phyloP scores from a whole-genome alignment of 257 asterid species.

The Nicotiana noctiflora region DNA sequence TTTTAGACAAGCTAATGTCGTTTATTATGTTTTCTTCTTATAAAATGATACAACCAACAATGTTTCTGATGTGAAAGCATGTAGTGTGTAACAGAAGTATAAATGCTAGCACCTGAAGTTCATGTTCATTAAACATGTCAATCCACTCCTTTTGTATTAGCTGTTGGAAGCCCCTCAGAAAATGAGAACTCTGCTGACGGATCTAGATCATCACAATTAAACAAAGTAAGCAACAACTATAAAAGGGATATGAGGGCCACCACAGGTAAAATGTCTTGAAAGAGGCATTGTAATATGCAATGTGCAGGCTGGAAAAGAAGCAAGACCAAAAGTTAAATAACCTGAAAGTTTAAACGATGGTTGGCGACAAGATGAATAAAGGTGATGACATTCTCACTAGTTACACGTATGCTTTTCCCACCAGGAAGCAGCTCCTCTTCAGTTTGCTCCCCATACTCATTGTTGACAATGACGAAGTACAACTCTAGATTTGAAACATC shows the following conservation, averaged over 20 bases:
- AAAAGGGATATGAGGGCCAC: not conserved
- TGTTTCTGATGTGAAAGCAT: not conserved
- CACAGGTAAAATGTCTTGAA: not conserved
- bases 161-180: slow-evolving; percentile 90
- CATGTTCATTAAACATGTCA: slow-evolving; percentile 96
- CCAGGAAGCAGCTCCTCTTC: slow-evolving; percentile 93
- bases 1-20: not conserved
- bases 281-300: not conserved
- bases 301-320: not conserved
- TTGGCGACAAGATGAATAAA: slow-evolving; percentile 93
- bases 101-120: slow-evolving; percentile 69
- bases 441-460: slow-evolving; percentile 92
- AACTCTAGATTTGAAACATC: slow-evolving; percentile 73
- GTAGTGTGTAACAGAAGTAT: not conserved
- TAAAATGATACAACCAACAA: not conserved
- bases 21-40: not conserved
- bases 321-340: slow-evolving; percentile 13
- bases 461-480: slow-evolving; percentile 81
- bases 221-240: not conserved
- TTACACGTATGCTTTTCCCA: slow-evolving; percentile 73
- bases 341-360: slow-evolving; percentile 93
- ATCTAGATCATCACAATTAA: slow-evolving; percentile 46
- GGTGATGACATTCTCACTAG: slow-evolving; percentile 86
- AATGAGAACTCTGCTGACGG: slow-evolving; percentile 90
- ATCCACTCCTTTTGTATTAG: slow-evolving; percentile 86